These are phyloP conservation scores for Sphaerulina vaccinii DNA, from an alignment of 2,329 filamentous ascomycete species.

Conservation along the genomic window DNA sequence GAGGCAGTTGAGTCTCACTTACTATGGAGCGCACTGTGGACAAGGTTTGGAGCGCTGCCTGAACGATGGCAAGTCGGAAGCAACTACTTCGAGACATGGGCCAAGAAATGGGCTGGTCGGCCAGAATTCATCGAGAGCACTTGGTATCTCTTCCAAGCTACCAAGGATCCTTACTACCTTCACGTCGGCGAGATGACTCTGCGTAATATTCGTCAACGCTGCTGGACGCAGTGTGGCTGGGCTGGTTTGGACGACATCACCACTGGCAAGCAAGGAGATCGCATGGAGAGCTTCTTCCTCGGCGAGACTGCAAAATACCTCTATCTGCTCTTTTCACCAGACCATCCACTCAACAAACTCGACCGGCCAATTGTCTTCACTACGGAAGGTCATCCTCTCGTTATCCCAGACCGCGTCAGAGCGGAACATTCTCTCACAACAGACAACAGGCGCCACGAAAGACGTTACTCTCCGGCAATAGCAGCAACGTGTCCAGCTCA, in stretches of 20 bases:
- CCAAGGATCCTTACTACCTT: constrained; percentile 92
- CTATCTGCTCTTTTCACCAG: constrained; percentile 82
- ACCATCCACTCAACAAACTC: constrained; percentile 81
- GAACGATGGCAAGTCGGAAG: constrained; percentile 74
- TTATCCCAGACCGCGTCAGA: constrained; percentile 54
- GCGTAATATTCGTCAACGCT: constrained; percentile 80
- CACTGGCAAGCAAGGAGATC: constrained; percentile 79
- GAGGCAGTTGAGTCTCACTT: constrained; percentile 89
- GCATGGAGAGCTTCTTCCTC: constrained; percentile 98
- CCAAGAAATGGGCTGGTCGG: constrained; percentile 92
- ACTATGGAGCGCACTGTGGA: constrained; percentile 91
- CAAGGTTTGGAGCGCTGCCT: constrained; percentile 86
- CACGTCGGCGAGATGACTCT: constrained; percentile 95
- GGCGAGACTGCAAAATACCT: constrained; percentile 96
- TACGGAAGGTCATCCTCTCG: constrained; percentile 89
- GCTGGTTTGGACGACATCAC: constrained; percentile 66
- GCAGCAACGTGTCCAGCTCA: constrained; percentile 66
- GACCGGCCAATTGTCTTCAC: constrained; percentile 91
- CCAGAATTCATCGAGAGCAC: constrained; percentile 97
- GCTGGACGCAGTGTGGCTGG: constrained; percentile 91
- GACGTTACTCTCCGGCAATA: constrained; percentile 15
- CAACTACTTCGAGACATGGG: constrained; percentile 77
- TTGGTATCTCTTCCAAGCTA: constrained; percentile 92
- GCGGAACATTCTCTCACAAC: neutral
- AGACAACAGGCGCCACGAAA: constrained; percentile 7